These are phyloP conservation scores for Boletus tomentosulus DNA, from an alignment of 768 basidiomycete species.

Conservation along the genomic window DNA sequence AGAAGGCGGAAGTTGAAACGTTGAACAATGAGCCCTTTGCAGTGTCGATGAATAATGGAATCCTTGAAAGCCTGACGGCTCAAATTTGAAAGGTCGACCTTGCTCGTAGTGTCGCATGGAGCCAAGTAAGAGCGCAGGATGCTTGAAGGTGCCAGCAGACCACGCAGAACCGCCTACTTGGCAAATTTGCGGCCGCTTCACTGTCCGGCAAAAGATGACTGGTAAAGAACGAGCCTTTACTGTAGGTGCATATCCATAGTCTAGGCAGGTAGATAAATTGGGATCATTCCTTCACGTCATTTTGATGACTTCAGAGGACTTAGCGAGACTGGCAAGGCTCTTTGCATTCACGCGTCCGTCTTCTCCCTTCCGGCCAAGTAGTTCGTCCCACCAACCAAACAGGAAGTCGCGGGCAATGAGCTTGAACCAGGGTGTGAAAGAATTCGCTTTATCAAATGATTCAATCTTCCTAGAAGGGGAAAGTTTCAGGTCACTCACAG, in stretches of 20 bases:
- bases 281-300: conserved; percentile 38
- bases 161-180: no score
- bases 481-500: conserved; percentile 40
- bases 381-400: conserved; percentile 98
- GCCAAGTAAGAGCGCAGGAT: no score
- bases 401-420: conserved; percentile 95
- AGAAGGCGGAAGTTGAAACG: no score
- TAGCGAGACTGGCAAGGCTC: conserved; percentile 53
- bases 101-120: no score
- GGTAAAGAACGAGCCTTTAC: not conserved
- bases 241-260: not conserved
- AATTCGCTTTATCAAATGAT: conserved; percentile 50
- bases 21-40: no score
- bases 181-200: no score
- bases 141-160: no score
- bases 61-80: no score
- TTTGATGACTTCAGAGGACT: conserved; percentile 70
- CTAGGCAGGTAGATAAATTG: not conserved
- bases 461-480: not conserved
- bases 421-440: conserved; percentile 99
- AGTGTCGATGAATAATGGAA: no score
- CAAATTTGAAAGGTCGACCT: no score
- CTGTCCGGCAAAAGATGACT: not conserved
- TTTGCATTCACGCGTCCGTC: conserved; percentile 54
- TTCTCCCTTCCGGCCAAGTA: conserved; percentile 54